phyloP scores from a whole-genome alignment of 106 monocot genomes.

The Agapanthus africanus region DNA sequence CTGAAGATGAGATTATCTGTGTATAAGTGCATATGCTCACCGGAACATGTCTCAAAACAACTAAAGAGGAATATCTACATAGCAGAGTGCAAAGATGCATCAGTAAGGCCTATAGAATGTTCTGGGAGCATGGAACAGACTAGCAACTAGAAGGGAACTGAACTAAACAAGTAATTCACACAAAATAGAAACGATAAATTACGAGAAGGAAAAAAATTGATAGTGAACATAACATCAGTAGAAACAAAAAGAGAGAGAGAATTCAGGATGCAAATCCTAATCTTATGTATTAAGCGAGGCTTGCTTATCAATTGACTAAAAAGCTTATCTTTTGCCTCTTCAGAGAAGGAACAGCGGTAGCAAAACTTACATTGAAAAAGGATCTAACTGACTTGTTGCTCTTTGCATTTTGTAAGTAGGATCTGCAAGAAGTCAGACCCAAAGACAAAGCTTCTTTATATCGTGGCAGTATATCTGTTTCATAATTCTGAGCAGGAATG shows the following conservation, averaged over 20 bases:
- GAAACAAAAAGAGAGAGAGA: background rate
- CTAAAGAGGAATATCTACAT: background rate
- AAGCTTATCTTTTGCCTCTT: background rate
- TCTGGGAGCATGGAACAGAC: background rate
- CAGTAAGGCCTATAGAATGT: background rate
- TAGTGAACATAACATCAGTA: background rate
- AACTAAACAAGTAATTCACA: background rate
- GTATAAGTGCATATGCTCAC: background rate
- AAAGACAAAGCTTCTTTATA: conserved; percentile 46
- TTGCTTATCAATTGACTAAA: too few species aligned
- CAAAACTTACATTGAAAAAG: conserved; percentile 29
- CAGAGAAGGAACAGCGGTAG: background rate
- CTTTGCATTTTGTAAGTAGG: conserved; percentile 13
- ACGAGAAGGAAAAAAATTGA: background rate
- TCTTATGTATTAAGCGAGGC: background rate
- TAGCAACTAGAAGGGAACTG: background rate
- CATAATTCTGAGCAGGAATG: conserved; percentile 46
- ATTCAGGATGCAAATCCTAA: background rate
- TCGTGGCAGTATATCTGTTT: conserved; percentile 46
- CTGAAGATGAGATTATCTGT: background rate
- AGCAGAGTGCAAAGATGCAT: background rate
- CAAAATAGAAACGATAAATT: background rate
- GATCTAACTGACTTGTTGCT: conserved; percentile 14
- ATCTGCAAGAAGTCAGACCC: conserved; percentile 27
- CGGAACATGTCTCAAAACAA: background rate